Conservation (phyloP, 495 filamentous ascomycete genomes). For the Neurospora intermedia region DNA sequence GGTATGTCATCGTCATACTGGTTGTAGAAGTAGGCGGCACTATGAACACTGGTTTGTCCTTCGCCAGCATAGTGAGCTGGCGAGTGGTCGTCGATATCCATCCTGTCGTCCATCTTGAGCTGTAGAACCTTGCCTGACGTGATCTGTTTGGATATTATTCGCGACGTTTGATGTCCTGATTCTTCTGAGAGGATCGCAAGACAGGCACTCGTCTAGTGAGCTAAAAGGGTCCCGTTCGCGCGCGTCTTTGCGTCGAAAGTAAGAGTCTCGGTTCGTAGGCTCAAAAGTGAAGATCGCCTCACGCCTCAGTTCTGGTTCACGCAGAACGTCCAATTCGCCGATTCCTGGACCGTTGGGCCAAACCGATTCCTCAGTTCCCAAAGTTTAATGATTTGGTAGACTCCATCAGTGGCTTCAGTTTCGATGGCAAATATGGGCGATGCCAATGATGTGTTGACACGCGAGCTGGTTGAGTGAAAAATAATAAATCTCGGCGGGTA, state of each 20-base stretch:
- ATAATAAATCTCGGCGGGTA: not conserved
- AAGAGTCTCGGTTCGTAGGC: not conserved
- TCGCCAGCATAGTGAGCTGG: not conserved
- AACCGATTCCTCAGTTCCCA: not conserved
- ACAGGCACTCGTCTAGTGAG: not conserved
- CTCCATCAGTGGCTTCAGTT: not conserved
- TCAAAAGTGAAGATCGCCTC: not conserved
- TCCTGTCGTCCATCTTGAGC: constrained; percentile 9
- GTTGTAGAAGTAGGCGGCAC: not conserved
- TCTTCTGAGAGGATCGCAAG: not conserved
- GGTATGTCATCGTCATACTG: not conserved
- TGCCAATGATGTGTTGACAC: not conserved
- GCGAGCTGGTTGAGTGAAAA: not conserved
- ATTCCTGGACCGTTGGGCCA: not conserved
- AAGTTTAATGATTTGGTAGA: no score
- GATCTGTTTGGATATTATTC: not conserved
- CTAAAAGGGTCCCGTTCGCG: not conserved
- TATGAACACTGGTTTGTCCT: not conserved
- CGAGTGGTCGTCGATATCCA: constrained; percentile 13
- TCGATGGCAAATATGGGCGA: not conserved
- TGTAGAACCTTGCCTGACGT: not conserved
- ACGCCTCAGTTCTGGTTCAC: not conserved
- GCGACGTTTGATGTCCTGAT: not conserved
- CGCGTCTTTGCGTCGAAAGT: not conserved
- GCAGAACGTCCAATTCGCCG: not conserved